These are phyloP conservation scores for Backusella australiensis DNA, from an alignment of 192 early-diverging fungal genomes.

Conservation along the genomic window DNA sequence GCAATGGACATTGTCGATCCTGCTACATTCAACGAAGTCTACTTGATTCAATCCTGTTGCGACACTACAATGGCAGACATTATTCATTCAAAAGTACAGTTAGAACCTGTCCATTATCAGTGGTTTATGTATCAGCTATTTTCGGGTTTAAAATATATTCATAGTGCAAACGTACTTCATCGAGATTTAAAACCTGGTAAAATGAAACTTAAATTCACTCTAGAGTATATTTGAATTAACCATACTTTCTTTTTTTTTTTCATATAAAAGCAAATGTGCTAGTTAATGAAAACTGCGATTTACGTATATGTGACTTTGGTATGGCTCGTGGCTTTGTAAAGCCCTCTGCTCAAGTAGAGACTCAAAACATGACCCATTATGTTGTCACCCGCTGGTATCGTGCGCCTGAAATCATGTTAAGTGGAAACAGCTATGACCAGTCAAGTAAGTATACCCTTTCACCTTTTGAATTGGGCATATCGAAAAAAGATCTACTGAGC, in stretches of 20 bases:
- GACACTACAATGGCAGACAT: conserved; percentile 75
- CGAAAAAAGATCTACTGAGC: background rate
- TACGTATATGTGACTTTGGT: conserved; percentile 96
- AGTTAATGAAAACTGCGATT: conserved; percentile 87
- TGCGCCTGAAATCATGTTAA: conserved; percentile 92
- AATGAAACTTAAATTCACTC: background rate
- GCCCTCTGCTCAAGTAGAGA: conserved; percentile 58
- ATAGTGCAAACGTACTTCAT: conserved; percentile 74
- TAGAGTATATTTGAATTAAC: background rate
- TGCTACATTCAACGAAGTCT: conserved; percentile 48
- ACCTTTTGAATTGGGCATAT: background rate
- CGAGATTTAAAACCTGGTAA: conserved; percentile 86
- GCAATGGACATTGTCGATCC: conserved; percentile 71
- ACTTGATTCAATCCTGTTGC: conserved; percentile 61
- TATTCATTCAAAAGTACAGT: conserved; percentile 52
- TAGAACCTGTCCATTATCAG: conserved; percentile 44
- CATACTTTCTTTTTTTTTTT: background rate
- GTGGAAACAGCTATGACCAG: conserved; percentile 87
- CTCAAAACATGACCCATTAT: conserved; percentile 88
- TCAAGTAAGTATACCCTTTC: conserved; percentile 52
- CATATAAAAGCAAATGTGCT: conserved; percentile 64
- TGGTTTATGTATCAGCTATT: conserved; percentile 74
- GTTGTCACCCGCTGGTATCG: conserved; percentile 96
- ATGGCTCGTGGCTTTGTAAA: conserved; percentile 82
- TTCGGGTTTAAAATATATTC: conserved; percentile 68